Base-by-base conservation (phyloP, 179 eudicot species). In the Heliamphora pulchella region DNA sequence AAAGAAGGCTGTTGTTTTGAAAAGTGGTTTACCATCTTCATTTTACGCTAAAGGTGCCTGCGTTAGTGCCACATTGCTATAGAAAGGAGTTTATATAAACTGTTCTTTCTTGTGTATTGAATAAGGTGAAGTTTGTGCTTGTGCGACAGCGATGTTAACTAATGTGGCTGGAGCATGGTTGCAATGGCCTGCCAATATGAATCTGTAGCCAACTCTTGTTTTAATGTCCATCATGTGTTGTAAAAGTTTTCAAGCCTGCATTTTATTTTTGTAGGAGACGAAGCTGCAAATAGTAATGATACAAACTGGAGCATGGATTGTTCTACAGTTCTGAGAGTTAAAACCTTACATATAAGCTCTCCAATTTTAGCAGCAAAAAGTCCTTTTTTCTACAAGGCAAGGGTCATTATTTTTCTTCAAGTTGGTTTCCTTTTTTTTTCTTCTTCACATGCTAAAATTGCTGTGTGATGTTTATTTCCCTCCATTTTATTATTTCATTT, bases 351-450 rank as follows among this genome's bases (percentile, higher is more conserved):
- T 76, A 96, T 96, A 18, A 96, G 99, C 84, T 96, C 99, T 76
- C 98, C 99, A 66, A 96, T 96, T 79, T 87, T 96, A 83, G 99
- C 99, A 2, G 99, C 99, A 83, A 96, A 94, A 85, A 94, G 98
- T 84, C 98, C 99, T 2, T 96, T 94, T 83, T 96, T 96, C 84
- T 96, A 90, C 62, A 96, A 96, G 94, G 99, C 92, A 83, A 79
- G 46, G 14, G 39, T 71, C 69, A 14, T 77, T 43, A 72, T 43
- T 47, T 75, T 82, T 76, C 43, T 71, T n/a, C 6, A 17, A 75
- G 46, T 58, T 61, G 13, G 46, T 14, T 54, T 63, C 13, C 4
- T 70, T 43, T 7, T 14, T 55, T 74, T 58, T 46, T 50, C 57
- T 20, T n/a, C 55, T 61, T 67, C 46, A 39, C 58, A 31, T 31